Evolutionary conservation across 352 stramenopile species (phyloP), one percentile per base, ranked within the genome.

Genomic region (Saprolegnia diclina): DNA sequence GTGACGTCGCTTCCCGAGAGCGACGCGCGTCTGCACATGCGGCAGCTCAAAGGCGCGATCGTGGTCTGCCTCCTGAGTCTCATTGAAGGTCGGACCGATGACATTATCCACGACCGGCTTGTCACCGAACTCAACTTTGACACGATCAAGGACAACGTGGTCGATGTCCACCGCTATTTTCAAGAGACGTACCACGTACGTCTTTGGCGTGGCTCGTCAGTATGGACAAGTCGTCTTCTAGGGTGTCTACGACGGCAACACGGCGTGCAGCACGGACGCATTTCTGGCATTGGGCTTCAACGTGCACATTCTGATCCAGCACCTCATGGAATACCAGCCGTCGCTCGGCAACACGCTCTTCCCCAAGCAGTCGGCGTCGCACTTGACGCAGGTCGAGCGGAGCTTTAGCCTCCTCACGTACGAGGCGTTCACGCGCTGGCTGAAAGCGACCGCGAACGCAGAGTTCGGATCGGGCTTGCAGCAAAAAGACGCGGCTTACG

Each of bases 271-370:
- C 55, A 64, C 81, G 16, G 82, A 92, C 54, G 83, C 79, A 5
- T 89, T 84, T 32, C 63, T 92, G 24, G 76, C 75, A 1, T 89
- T 89, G 81, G 83, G 83, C 0, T 90, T 92, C 63, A 90, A 92
- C 63, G 82, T 92, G 24, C 88, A 87, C 56, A 84, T 92, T 35
- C 57, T 92, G 18, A 76, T 92, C 24, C 82, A 88, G 68, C 79
- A 85, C 22, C 65, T 92, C 16, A 80, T 79, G 7, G 81, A 91
- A 38, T 72, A 72, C 21, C 75, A 85, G 38, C 71, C 77, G 0
- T 62, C 78, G 9, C 56, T 77, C 29, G 48, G 29, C 56, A 11
- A 48, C 45, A 48, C 22, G 21, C 48, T 54, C 18, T 21, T 63
- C 5, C 29, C 24, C 56, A 32, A 61, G 55, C 22, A 59, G 35